Conservation (phyloP, 2,329 filamentous ascomycete genomes). For the Colletotrichum siamense region DNA sequence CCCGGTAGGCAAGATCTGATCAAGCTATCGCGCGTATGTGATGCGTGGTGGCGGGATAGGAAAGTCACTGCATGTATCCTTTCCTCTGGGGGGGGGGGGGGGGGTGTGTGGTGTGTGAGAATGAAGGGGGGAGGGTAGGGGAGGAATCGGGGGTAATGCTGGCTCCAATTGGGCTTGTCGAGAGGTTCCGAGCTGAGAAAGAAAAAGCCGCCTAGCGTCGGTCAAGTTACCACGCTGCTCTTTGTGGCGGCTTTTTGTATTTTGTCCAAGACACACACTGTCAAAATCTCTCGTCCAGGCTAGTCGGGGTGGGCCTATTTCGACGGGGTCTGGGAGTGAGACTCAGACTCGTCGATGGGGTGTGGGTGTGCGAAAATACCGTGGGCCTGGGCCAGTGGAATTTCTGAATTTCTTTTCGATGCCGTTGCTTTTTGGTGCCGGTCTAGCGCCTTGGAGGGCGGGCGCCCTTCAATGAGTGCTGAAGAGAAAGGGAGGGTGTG, state of each 20-base stretch:
- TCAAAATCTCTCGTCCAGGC: slow-evolving; percentile 11
- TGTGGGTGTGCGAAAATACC: slow-evolving; percentile 10
- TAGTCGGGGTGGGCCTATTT: slow-evolving; percentile 4
- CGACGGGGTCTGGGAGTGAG: slow-evolving; percentile 14
- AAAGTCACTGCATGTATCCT: slow-evolving; percentile 23
- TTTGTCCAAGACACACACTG: slow-evolving; percentile 18
- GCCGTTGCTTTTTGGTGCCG: slow-evolving; percentile 20
- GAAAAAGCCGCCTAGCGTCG: slow-evolving; percentile 22
- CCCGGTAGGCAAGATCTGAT: slow-evolving; percentile 24
- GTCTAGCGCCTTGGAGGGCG: slow-evolving; percentile 12
- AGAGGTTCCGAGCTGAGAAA: slow-evolving; percentile 12
- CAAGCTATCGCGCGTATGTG: slow-evolving; percentile 25
- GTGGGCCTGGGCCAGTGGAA: slow-evolving; percentile 15
- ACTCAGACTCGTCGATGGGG: slow-evolving; percentile 3
- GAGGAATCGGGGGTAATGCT: neutral
- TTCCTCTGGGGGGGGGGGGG: neutral
- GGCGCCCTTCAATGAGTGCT: slow-evolving; percentile 4
- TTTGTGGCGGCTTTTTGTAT: slow-evolving; percentile 17
- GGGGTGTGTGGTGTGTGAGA: neutral
- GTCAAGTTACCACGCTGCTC: slow-evolving; percentile 24
- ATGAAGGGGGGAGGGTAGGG: neutral
- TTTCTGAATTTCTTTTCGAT: slow-evolving; percentile 20
- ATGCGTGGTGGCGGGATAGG: slow-evolving; percentile 23
- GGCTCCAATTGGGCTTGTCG: slow-evolving; percentile 2
- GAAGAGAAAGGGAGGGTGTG: neutral